A percentile compares a stretch with the other conserved stretches of the same genome.
Evolutionary conservation across 1,284 basidiomycete genomes (phyloP).

Genomic region (Schizophyllum amplum): DNA sequence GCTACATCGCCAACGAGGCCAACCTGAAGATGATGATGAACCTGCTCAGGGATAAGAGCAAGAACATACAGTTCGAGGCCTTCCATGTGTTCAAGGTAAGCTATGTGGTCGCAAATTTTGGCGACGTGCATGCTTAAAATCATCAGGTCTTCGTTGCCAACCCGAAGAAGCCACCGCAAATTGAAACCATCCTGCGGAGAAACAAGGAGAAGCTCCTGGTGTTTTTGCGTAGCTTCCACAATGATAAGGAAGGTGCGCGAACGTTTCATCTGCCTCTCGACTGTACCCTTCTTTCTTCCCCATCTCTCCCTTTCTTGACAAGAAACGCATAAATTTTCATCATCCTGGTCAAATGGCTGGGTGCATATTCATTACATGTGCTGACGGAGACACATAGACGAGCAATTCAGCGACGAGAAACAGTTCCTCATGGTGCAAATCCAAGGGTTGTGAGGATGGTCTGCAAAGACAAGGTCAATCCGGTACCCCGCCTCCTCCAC

Average conservation of each 20-base stretch:
- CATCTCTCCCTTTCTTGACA: too few relatives aligned
- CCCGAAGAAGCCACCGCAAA: conserved; percentile 95
- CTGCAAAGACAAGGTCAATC: too few relatives aligned
- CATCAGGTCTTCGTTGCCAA: conserved; percentile 94
- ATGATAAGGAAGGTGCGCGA: conserved; percentile 85
- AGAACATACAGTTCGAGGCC: conserved; percentile 99
- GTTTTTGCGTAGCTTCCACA: conserved; percentile 93
- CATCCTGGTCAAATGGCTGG: too few relatives aligned
- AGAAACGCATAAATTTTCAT: too few relatives aligned
- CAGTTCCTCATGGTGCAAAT: conserved; percentile 93
- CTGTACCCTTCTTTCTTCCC: too few relatives aligned
- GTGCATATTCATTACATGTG: not conserved
- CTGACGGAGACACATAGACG: conserved; percentile 43
- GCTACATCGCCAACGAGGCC: conserved; percentile 88
- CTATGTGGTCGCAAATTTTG: conserved; percentile 2
- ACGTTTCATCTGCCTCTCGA: not conserved
- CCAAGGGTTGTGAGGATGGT: conserved; percentile 66
- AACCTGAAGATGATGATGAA: conserved; percentile 99
- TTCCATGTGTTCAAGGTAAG: conserved; percentile 99
- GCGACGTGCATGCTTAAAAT: conserved; percentile 1
- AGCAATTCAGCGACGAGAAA: conserved; percentile 97
- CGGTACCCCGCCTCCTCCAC: too few relatives aligned
- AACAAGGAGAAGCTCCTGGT: conserved; percentile 91
- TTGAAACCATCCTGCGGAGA: conserved; percentile 83
- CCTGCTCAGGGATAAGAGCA: conserved; percentile 91